These are phyloP conservation scores for Globisporangium sylvaticum DNA, from an alignment of 352 stramenopile species.

Conservation along the genomic window DNA sequence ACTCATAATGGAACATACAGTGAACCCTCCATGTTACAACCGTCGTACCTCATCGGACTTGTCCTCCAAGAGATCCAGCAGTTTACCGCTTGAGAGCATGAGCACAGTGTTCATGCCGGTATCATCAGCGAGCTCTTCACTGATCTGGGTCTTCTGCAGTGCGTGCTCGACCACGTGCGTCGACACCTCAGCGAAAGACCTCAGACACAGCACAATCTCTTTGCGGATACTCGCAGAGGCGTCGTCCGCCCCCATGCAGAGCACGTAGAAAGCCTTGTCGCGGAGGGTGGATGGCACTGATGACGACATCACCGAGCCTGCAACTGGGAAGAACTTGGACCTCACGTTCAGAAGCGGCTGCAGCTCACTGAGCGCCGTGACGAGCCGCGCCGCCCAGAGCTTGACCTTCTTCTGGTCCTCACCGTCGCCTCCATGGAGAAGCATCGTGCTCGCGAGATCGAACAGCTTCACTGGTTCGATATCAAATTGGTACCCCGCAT, in stretches of 20 bases:
- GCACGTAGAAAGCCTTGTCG: constrained; percentile 39
- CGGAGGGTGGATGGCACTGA: constrained; percentile 18
- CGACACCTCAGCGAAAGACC: constrained; percentile 18
- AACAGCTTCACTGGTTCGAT: constrained; percentile 22
- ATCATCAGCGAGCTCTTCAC: constrained; percentile 35
- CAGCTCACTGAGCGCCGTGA: constrained; percentile 23
- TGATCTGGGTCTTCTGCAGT: constrained; percentile 49
- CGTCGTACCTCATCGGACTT: constrained; percentile 21
- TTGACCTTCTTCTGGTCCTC: constrained; percentile 14
- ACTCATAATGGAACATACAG: neutral
- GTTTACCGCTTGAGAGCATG: constrained; percentile 61
- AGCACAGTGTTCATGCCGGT: constrained; percentile 35
- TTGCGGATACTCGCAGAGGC: constrained; percentile 26
- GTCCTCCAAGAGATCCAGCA: constrained; percentile 66
- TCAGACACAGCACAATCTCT: constrained; percentile 38
- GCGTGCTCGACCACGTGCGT: constrained; percentile 33
- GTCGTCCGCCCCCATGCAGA: constrained; percentile 41
- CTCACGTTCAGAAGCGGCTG: constrained; percentile 22
- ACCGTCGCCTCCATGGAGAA: constrained; percentile 24
- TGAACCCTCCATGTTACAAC: neutral
- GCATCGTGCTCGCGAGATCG: constrained; percentile 30
- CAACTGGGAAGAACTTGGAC: constrained; percentile 20
- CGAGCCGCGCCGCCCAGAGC: constrained; percentile 29
- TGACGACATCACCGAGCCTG: neutral
- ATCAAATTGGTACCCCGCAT: constrained; percentile 26